phyloP scores from a whole-genome alignment of 768 basidiomycete genomes.

The Agaricus subrufescens region DNA sequence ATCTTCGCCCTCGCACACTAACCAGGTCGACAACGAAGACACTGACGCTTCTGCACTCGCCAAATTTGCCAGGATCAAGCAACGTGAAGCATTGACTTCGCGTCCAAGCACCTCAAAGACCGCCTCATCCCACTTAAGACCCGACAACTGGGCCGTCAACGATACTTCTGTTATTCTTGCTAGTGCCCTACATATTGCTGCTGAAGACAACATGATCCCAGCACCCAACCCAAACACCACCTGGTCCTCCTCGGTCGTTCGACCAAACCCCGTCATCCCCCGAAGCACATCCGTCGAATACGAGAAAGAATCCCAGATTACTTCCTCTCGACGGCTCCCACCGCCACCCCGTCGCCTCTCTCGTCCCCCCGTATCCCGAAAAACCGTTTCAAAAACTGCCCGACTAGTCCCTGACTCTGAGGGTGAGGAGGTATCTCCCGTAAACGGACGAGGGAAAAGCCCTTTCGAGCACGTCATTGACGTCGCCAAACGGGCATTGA shows the following conservation, averaged over 20 bases:
- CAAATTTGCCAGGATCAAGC: slow-evolving; percentile 39
- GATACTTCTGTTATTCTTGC: slow-evolving; percentile 88
- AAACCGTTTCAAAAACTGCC: slow-evolving; percentile 49
- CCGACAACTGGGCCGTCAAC: slow-evolving; percentile 68
- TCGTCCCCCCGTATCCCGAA: slow-evolving; percentile 21
- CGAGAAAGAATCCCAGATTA: slow-evolving; percentile 58
- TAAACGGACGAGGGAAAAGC: slow-evolving; percentile 55
- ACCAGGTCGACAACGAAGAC: slow-evolving; percentile 28
- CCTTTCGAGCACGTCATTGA: slow-evolving; percentile 62
- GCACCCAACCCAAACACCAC: slow-evolving; percentile 48
- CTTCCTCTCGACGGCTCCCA: slow-evolving; percentile 51
- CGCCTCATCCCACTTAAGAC: slow-evolving; percentile 47
- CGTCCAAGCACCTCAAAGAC: slow-evolving; percentile 36
- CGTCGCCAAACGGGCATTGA: slow-evolving; percentile 46
- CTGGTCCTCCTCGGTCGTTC: slow-evolving; percentile 58
- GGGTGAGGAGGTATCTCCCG: slow-evolving; percentile 39
- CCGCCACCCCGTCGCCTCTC: slow-evolving; percentile 44
- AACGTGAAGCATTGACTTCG: slow-evolving; percentile 30
- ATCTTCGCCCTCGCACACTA: slow-evolving; percentile 27
- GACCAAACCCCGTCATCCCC: slow-evolving; percentile 40
- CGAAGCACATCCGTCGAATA: slow-evolving; percentile 80
- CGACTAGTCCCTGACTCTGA: slow-evolving; percentile 68
- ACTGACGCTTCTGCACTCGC: slow-evolving; percentile 35
- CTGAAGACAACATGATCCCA: slow-evolving; percentile 32
- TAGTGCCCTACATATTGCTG: slow-evolving; percentile 72